Evolutionary conservation across 305 asterid genomes (phyloP).

Genomic region (Rubia balearica): DNA sequence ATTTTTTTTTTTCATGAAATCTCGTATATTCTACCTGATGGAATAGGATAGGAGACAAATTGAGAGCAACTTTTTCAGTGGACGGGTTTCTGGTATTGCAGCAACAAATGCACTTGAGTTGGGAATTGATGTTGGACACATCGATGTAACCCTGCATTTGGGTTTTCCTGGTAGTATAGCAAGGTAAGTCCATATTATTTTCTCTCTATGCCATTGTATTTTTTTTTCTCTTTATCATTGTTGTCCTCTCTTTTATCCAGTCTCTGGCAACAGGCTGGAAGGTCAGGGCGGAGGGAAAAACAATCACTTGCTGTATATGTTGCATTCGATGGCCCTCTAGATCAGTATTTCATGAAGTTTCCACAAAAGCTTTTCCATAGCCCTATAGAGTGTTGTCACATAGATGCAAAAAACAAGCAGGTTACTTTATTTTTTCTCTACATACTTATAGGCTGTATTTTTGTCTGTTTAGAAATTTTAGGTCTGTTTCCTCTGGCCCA

Average conservation of each 20-base stretch:
- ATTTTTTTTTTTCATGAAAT: background rate
- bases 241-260: constrained; percentile 29
- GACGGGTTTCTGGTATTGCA: constrained; percentile 73
- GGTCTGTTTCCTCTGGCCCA: background rate
- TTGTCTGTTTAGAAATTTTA: background rate
- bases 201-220: constrained; percentile 19
- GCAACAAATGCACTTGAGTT: constrained; percentile 98
- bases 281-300: constrained; percentile 90
- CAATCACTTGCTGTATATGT: constrained; percentile 85
- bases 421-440: constrained; percentile 24
- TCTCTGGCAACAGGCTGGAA: constrained; percentile 98
- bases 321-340: constrained; percentile 95
- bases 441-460: constrained; percentile 4
- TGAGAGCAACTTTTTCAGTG: constrained; percentile 71
- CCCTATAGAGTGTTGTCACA: constrained; percentile 82
- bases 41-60: constrained; percentile 87
- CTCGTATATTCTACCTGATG: constrained; percentile 26
- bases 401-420: constrained; percentile 85
- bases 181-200: constrained; percentile 39
- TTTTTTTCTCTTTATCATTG: constrained; percentile 5
- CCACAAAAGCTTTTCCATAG: constrained; percentile 84
- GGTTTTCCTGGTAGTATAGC: constrained; percentile 98
- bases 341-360: constrained; percentile 89
- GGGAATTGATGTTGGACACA: constrained; percentile 97
- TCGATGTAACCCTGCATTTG: constrained; percentile 90